These are phyloP conservation scores for Populus davidiana DNA, from an alignment of 345 rosid genomes.

Conservation along the genomic window DNA sequence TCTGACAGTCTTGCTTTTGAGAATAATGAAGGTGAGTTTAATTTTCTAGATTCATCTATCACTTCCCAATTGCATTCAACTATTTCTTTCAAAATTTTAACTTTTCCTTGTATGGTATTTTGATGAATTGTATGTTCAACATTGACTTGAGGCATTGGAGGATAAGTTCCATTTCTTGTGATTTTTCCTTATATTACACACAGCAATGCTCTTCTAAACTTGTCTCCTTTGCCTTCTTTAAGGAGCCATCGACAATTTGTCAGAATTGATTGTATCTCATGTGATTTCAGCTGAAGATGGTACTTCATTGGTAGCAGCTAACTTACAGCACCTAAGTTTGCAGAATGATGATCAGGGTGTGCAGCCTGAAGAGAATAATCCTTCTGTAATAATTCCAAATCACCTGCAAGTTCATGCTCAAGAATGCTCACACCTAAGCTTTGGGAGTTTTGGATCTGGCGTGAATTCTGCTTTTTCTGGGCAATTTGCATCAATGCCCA, in stretches of 20 bases:
- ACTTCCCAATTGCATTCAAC: not conserved
- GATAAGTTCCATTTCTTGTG: not conserved
- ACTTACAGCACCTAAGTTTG: constrained; percentile 53
- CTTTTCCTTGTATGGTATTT: not conserved
- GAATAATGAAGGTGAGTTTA: constrained; percentile 54
- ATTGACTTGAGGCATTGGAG: not conserved
- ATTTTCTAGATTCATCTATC: constrained; percentile 1
- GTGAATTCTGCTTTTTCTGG: constrained; percentile 43
- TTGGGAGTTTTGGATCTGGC: constrained; percentile 89
- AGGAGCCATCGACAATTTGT: constrained; percentile 1
- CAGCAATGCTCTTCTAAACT: not conserved
- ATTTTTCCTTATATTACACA: not conserved
- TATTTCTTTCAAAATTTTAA: not conserved
- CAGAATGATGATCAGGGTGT: constrained; percentile 53
- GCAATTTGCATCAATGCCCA: constrained; percentile 48
- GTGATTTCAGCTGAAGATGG: constrained; percentile 60
- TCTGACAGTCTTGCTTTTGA: constrained; percentile 54
- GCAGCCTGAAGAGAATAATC: constrained; percentile 58
- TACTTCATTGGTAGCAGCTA: constrained; percentile 46
- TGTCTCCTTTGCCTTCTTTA: not conserved
- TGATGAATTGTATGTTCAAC: not conserved
- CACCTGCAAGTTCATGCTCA: constrained; percentile 80
- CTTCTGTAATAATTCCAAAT: constrained; percentile 84
- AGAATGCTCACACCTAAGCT: constrained; percentile 89
- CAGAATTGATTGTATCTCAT: constrained; percentile 5